phyloP scores from a whole-genome alignment of 179 eudicot species.

The Beta corolliflora region DNA sequence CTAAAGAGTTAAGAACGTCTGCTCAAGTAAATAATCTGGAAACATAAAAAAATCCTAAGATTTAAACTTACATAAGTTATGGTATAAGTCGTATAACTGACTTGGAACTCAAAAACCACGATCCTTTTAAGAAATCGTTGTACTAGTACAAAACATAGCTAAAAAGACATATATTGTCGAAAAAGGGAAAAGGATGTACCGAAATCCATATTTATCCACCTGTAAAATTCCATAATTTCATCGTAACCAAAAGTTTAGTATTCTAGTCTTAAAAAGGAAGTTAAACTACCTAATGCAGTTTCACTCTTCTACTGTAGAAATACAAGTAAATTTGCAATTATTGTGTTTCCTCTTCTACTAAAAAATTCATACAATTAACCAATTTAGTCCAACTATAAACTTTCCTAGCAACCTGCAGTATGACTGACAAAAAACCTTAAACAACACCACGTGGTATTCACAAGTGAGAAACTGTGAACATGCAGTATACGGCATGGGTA shows the following conservation, averaged over 20 bases:
- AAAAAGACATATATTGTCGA: too few relatives aligned
- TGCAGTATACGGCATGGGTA: conserved; percentile 15
- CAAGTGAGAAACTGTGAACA: conserved; percentile 2
- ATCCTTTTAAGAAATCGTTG: too few relatives aligned
- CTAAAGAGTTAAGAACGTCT: too few relatives aligned
- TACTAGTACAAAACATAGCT: too few relatives aligned
- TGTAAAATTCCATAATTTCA: not conserved
- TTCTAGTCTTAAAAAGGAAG: not conserved
- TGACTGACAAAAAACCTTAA: conserved; percentile 1
- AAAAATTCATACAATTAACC: not conserved
- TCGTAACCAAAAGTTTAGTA: not conserved
- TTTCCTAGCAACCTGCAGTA: conserved; percentile 1
- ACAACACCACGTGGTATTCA: conserved; percentile 17
- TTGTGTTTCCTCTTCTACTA: not conserved
- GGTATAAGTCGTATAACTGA: too few relatives aligned
- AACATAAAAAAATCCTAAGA: too few relatives aligned
- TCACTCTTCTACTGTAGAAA: not conserved
- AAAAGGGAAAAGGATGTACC: not conserved
- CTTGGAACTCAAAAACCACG: too few relatives aligned
- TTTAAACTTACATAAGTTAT: too few relatives aligned
- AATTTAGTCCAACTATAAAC: not conserved
- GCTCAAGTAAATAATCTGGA: too few relatives aligned
- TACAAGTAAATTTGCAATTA: not conserved
- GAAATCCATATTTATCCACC: not conserved
- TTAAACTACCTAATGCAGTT: not conserved